Percentiles rank a stretch among this genome's conserved stretches.
Conservation (phyloP, 352 stramenopile genomes). For the Globisporangium mamillatum region DNA sequence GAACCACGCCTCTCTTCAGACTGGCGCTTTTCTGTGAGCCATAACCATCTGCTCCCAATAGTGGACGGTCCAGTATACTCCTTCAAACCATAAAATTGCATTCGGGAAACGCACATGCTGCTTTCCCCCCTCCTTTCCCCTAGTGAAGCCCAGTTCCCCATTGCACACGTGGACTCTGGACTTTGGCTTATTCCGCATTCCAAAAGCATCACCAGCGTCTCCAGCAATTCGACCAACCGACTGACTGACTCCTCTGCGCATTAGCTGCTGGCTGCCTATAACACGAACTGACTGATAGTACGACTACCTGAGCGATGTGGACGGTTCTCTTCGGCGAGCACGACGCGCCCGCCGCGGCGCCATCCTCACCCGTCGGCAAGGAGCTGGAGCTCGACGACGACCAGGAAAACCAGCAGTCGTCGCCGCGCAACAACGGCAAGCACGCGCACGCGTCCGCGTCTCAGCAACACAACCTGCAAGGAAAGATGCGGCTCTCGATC, state of each 20-base stretch:
- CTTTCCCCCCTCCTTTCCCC: not conserved
- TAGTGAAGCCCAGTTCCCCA: not conserved
- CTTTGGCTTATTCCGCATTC: conserved; percentile 1
- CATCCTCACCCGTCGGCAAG: conserved; percentile 12
- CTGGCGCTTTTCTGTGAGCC: not conserved
- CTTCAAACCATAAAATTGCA: not conserved
- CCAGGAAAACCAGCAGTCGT: conserved; percentile 19
- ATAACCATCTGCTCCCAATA: not conserved
- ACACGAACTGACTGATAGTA: not conserved
- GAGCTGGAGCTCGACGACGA: conserved; percentile 13
- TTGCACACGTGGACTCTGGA: not conserved
- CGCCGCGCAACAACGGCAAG: conserved; percentile 9
- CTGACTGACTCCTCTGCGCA: not conserved
- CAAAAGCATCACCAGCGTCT: not conserved
- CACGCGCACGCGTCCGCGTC: not conserved
- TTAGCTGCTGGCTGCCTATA: not conserved
- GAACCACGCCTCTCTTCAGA: not conserved
- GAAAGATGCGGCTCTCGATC: conserved; percentile 17
- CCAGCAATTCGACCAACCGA: not conserved
- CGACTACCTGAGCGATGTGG: conserved; percentile 33
- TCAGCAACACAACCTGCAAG: not conserved
- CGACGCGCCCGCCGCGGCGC: conserved; percentile 20
- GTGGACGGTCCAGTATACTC: not conserved
- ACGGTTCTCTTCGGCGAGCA: conserved; percentile 62
- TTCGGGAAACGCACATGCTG: not conserved